Conservation (phyloP, 257 asterid species). For the Thymus quinquecostatus region DNA sequence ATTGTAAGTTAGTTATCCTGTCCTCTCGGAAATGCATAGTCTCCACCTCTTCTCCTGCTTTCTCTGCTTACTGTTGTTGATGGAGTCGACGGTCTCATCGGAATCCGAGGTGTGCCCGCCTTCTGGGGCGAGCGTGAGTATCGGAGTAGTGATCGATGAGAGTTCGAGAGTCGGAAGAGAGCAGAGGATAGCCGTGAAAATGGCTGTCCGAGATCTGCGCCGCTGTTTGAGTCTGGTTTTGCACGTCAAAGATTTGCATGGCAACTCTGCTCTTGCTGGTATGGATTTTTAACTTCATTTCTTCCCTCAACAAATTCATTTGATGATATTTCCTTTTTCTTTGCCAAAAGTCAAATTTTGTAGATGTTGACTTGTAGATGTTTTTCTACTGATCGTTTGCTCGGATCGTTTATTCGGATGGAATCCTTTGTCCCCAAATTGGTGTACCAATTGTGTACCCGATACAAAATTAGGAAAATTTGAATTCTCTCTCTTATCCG, state of each 20-base stretch:
- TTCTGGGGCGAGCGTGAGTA: background rate
- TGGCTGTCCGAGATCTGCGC: slow-evolving; percentile 50
- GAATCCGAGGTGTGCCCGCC: background rate
- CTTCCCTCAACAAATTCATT: too few species aligned
- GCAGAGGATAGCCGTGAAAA: slow-evolving; percentile 54
- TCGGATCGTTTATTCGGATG: too few species aligned
- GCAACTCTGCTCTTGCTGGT: slow-evolving; percentile 47
- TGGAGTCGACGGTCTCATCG: slow-evolving; percentile 1
- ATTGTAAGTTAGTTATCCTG: background rate
- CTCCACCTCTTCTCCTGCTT: slow-evolving; percentile 1
- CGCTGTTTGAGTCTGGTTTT: slow-evolving; percentile 39
- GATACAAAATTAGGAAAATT: too few species aligned
- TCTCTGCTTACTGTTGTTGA: background rate
- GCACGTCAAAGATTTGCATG: slow-evolving; percentile 37
- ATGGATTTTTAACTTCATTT: background rate
- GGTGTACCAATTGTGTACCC: too few species aligned
- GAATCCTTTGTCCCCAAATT: too few species aligned
- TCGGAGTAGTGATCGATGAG: slow-evolving; percentile 52
- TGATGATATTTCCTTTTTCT: too few species aligned
- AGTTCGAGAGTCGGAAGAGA: slow-evolving; percentile 52
- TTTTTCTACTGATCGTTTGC: too few species aligned
- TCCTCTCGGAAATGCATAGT: background rate
- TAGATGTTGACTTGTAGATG: too few species aligned
- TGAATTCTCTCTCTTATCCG: too few species aligned
- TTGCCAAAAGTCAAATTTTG: too few species aligned